Evolutionary conservation across 108 stramenopile genomes (phyloP), one percentile per base, ranked within the genome.

Genomic region (Nitzschia sp.): DNA sequence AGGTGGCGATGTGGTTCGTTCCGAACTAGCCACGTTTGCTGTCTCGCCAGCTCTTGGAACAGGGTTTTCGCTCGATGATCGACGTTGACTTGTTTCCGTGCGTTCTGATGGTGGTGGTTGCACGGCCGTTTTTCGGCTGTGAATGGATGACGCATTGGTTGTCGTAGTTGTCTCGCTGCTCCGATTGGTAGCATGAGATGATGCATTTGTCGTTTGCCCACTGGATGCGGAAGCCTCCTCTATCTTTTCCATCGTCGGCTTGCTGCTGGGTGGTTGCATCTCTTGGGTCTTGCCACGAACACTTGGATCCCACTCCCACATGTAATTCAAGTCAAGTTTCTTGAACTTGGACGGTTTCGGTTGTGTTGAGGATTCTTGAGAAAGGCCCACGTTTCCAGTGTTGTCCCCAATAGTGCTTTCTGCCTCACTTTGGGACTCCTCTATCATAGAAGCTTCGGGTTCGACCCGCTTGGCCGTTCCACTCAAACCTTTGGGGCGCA

Each of bases 261-360:
- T 53, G 24, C 38, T 26, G 4, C 21, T 42, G n/a, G n/a, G n/a
- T 15, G 61, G 36, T 25, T 66, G 19, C 26, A 24, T 4, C 34
- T 54, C 38, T 62, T 29, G 51, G 19, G 62, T 61, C 62, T 71
- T 70, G 45, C 53, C 58, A 29, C 67, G 68, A 2, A 21, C 55
- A 48, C 29, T 66, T 24, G 94, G 94, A 64, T 92, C 84, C 94
- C 94, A 95, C 36, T 80, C 86, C 85, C 88, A 77, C 87, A 95
- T 95, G 82, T 95, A 95, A 42, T 79, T 84, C 57, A 95, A 73
- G 75, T 95, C 91, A 62, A 84, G 70, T 61, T 90, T 84, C 32
- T 91, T 85, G 26, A 74, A 42, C 23, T 66, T 64, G 17, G 53
- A 26, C 28, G 84, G 73, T 60, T 85, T 4, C n/a, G 8, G 4